These are phyloP conservation scores for Neodidymelliopsis sp. DNA, from an alignment of 2,329 filamentous ascomycete genomes.

Conservation along the genomic window DNA sequence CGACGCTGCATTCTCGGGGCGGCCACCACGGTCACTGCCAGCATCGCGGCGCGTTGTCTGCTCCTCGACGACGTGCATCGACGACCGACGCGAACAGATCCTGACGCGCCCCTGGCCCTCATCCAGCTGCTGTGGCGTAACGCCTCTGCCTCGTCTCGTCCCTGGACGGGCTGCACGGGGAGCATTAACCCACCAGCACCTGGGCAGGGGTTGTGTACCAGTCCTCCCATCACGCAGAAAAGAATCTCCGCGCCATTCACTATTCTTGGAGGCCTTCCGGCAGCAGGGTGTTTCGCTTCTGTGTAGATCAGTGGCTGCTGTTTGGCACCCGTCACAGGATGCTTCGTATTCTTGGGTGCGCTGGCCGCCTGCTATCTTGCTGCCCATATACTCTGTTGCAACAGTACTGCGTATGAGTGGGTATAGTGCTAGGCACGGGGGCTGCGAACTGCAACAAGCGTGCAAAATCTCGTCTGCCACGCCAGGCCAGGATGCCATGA, in stretches of 20 bases:
- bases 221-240: slow-evolving; percentile 14
- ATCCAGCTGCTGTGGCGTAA: slow-evolving; percentile 10
- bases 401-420: too few relatives aligned
- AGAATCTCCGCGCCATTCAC: slow-evolving; percentile 22
- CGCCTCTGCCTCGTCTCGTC: slow-evolving; percentile 19
- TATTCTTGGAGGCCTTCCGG: slow-evolving; percentile 21
- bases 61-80: too few relatives aligned
- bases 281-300: slow-evolving; percentile 14
- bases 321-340: slow-evolving; percentile 12
- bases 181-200: slow-evolving; percentile 9
- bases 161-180: too few relatives aligned
- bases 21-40: background rate
- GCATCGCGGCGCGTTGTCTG: too few relatives aligned
- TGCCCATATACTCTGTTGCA: too few relatives aligned
- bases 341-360: slow-evolving; percentile 4
- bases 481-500: slow-evolving; percentile 9
- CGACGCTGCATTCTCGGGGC: slow-evolving; percentile 16
- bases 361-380: slow-evolving; percentile 2
- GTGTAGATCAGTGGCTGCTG: slow-evolving; percentile 2
- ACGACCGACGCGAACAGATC: too few relatives aligned
- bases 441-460: background rate
- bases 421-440: too few relatives aligned
- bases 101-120: too few relatives aligned
- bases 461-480: background rate
- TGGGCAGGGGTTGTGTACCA: slow-evolving; percentile 1